These are phyloP conservation scores for Myochromella boudieri DNA, from an alignment of 768 basidiomycete genomes.

Conservation along the genomic window DNA sequence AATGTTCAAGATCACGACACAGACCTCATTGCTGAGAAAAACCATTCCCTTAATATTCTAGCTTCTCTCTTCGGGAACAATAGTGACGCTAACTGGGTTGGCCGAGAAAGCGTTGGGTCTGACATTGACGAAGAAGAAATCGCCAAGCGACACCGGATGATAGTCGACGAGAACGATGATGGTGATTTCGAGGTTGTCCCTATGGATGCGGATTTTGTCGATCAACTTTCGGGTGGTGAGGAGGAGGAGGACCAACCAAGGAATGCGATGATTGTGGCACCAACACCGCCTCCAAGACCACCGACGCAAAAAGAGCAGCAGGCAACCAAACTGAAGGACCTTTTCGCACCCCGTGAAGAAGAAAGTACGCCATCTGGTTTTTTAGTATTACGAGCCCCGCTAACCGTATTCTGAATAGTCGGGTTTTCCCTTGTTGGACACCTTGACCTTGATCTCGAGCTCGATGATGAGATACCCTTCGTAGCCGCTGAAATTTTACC, in stretches of 20 bases:
- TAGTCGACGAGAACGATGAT: constrained; percentile 22
- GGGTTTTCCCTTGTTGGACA: constrained; percentile 78
- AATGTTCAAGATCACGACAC: too few relatives aligned
- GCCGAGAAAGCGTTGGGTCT: constrained; percentile 54
- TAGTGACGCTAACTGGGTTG: constrained; percentile 57
- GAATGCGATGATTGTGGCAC: constrained; percentile 14
- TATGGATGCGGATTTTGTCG: constrained; percentile 2
- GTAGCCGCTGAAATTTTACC: constrained; percentile 12
- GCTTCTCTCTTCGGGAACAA: constrained; percentile 50
- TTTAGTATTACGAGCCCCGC: constrained; percentile 1
- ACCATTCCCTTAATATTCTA: constrained; percentile 45
- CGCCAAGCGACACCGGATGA: constrained; percentile 20
- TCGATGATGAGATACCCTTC: constrained; percentile 18
- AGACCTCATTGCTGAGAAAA: constrained; percentile 47
- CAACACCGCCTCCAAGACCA: constrained; percentile 1
- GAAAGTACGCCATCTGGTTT: constrained; percentile 44
- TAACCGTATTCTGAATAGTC: constrained; percentile 28
- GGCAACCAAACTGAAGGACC: constrained; percentile 56
- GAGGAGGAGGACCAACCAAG: constrained; percentile 14
- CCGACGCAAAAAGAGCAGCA: constrained; percentile 12
- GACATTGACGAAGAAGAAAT: constrained; percentile 44
- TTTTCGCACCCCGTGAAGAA: constrained; percentile 71
- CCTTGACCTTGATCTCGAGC: constrained; percentile 58
- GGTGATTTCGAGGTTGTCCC: constrained; percentile 19
- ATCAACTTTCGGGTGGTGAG: constrained; percentile 1